phyloP scores from a whole-genome alignment of 176 grass and related monocot genomes.

The Paspalum notatum region DNA sequence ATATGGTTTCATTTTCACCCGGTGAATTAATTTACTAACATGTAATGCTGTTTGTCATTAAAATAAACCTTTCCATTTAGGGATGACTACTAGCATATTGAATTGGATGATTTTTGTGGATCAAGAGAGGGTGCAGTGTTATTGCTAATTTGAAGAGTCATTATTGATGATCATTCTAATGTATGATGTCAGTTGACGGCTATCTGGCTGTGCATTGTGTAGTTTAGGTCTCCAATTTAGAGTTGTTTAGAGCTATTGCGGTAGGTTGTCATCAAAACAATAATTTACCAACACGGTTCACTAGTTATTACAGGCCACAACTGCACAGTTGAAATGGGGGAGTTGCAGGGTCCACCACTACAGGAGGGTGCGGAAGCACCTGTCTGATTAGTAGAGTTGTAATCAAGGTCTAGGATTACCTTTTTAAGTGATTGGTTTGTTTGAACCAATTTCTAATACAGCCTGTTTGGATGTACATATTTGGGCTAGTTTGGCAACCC shows the following conservation, averaged over 20 bases:
- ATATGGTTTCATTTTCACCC: not conserved
- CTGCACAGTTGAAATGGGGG: not conserved
- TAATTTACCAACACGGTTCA: conserved; percentile 12
- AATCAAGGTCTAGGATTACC: conserved; percentile 10
- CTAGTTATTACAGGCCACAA: not conserved
- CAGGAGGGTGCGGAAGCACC: not conserved
- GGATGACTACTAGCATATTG: not conserved
- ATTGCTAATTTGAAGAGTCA: not conserved
- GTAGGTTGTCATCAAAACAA: conserved; percentile 9
- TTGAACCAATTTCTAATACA: not conserved
- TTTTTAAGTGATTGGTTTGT: not conserved
- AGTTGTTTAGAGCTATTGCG: not conserved
- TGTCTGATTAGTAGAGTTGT: not conserved
- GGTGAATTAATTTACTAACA: conserved; percentile 28
- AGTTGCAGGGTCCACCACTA: conserved; percentile 6
- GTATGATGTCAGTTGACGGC: not conserved
- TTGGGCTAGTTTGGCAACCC: too few relatives aligned
- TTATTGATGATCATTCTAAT: conserved; percentile 1
- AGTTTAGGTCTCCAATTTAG: conserved; percentile 8
- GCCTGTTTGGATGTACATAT: not conserved
- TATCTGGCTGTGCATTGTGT: not conserved
- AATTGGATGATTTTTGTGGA: conserved; percentile 3
- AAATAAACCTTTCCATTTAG: not conserved
- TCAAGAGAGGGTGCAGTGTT: not conserved
- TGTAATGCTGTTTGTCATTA: conserved; percentile 23